A percentile compares a stretch with the other conserved stretches of the same genome.
Conservation (phyloP, 2,329 filamentous ascomycete species). For the Fusarium camptoceras region DNA sequence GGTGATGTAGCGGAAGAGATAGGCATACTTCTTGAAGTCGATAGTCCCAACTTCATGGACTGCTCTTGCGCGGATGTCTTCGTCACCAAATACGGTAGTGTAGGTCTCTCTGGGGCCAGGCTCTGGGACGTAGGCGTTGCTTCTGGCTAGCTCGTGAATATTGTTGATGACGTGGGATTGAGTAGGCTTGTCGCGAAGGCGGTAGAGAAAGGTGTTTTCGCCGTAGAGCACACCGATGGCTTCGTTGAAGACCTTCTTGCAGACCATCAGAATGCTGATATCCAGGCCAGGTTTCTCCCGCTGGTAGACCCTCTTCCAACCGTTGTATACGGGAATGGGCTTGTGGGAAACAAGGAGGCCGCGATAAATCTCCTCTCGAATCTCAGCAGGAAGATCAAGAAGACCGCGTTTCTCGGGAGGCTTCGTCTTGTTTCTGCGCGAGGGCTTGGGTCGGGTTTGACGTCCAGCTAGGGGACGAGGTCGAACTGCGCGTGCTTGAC, state of each 20-base stretch:
- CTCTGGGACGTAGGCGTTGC: conserved; percentile 26
- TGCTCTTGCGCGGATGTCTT: conserved; percentile 8
- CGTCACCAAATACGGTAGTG: background rate
- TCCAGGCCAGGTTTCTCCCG: conserved; percentile 48
- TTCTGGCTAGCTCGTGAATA: conserved; percentile 29
- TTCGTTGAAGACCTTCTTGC: conserved; percentile 52
- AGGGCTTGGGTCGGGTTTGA: background rate
- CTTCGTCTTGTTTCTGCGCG: background rate
- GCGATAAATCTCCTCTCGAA: conserved; percentile 50
- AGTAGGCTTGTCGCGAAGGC: conserved; percentile 54
- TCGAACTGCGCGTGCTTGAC: background rate
- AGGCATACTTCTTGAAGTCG: conserved; percentile 51
- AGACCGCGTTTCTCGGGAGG: conserved; percentile 6
- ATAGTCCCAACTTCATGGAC: conserved; percentile 44
- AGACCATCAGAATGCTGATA: conserved; percentile 54
- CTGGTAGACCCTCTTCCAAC: conserved; percentile 51
- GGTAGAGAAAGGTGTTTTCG: conserved; percentile 61
- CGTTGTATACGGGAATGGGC: conserved; percentile 50
- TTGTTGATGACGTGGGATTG: conserved; percentile 23
- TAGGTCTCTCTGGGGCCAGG: background rate
- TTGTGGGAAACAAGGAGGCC: conserved; percentile 48
- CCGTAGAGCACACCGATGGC: conserved; percentile 59
- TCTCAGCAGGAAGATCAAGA: conserved; percentile 46
- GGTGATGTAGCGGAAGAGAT: conserved; percentile 56
- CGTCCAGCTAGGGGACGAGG: background rate